These are phyloP conservation scores for Teratosphaeria zuluensis DNA, from an alignment of 2,329 filamentous ascomycete species.

Conservation along the genomic window DNA sequence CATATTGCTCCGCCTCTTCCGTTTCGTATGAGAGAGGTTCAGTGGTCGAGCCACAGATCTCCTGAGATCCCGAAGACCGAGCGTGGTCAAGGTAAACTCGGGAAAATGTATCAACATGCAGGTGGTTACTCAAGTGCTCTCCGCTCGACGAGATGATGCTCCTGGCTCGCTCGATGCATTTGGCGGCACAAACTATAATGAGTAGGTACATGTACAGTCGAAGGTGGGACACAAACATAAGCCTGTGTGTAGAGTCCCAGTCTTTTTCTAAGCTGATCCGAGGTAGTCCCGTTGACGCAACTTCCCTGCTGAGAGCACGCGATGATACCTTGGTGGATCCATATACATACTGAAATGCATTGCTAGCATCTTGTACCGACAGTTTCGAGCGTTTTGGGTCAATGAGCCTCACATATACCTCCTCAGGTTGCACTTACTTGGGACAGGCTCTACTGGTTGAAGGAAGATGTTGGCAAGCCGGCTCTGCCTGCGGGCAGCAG, in stretches of 20 bases:
- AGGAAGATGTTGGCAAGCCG: conserved; percentile 18
- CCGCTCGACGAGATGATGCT: no score
- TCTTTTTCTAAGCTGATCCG: not conserved
- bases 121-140: no score
- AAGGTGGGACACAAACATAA: not conserved
- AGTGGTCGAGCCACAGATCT: no score
- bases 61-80: no score
- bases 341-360: not conserved
- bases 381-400: no score
- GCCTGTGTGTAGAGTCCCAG: not conserved
- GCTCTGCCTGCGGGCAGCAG: conserved; percentile 15
- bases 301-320: not conserved
- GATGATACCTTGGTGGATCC: not conserved
- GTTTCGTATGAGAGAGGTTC: no score
- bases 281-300: not conserved
- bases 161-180: not conserved
- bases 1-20: no score
- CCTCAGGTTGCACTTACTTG: not conserved
- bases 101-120: no score
- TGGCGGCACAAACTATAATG: not conserved
- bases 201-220: not conserved
- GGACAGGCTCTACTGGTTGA: not conserved
- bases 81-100: no score
- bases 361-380: not conserved
- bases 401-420: no score